Base-by-base conservation (phyloP, 306 rosid genomes). In the Urtica urens region DNA sequence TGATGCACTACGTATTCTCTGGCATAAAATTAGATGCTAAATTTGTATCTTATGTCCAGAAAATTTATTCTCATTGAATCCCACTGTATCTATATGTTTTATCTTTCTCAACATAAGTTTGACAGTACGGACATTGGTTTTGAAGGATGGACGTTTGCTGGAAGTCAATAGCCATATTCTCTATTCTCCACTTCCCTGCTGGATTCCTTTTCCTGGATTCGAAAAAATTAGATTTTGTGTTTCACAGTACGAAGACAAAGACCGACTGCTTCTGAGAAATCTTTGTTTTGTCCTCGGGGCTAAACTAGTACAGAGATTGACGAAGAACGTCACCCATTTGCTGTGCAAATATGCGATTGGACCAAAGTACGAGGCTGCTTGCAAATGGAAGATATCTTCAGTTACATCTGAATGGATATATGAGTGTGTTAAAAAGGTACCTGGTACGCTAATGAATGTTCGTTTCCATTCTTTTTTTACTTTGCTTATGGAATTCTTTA, bases 361-460 rank as follows among this genome's bases (percentile, higher is more conserved):
- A 44, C 86, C 81, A 15, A 90, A 90, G 79, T 84, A 90, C 12
- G 81, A 77, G 42, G 80, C 76, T 75, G 90, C 97, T 61, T 53
- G 82, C 71, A 84, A 75, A 75, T 81, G 87, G 90, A 87, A 87
- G 49, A 71, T 79, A 65, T 69, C 31, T 19, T 44, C 78, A 45
- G 59, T 79, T 71, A 81, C 84, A 33, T 64, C 81, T 17, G 87
- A 84, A 43, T 90, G 95, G 97, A 72, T 90, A 56, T 79, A 72
- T 66, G 97, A 81, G 60, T 90, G 95, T 68, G 82, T 90, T 66
- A 84, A 77, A 62, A 83, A 90, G 97, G 97, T 90, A 84, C 45
- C 25, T 6, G 11, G 15, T 41, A 22, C 40, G 28, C 1, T 10
- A 31, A 17, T 45, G 39, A 46, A 52, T 24, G 57, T n/a, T n/a